These are phyloP conservation scores for Coemansia sp. DNA, from an alignment of 192 early-diverging fungal species.

Conservation along the genomic window DNA sequence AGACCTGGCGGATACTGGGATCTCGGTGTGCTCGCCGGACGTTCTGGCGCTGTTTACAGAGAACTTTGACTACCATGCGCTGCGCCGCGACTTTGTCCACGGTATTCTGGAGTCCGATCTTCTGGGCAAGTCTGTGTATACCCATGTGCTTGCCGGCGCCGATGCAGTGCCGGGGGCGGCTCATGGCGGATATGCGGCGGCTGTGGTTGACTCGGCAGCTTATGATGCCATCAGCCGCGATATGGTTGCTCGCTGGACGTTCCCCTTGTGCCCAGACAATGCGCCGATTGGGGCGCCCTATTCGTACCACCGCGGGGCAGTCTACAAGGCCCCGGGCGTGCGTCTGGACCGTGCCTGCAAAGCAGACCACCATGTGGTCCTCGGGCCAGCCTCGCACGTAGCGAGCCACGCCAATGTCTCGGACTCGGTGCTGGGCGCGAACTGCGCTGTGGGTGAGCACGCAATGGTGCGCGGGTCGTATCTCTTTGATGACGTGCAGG, in stretches of 20 bases:
- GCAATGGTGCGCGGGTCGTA: constrained; percentile 77
- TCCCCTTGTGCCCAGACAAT: constrained; percentile 88
- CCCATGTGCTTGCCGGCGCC: constrained; percentile 58
- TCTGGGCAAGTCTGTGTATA: constrained; percentile 79
- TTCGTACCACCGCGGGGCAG: constrained; percentile 66
- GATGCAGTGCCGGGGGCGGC: constrained; percentile 45
- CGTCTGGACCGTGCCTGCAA: constrained; percentile 58
- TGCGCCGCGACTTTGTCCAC: constrained; percentile 83
- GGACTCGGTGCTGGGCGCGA: constrained; percentile 79
- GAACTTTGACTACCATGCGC: constrained; percentile 95
- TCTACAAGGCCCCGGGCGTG: constrained; percentile 80
- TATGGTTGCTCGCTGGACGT: constrained; percentile 86
- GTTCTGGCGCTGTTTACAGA: constrained; percentile 89
- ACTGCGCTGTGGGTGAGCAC: constrained; percentile 73
- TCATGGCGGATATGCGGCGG: constrained; percentile 55
- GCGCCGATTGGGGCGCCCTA: constrained; percentile 68
- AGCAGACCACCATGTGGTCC: constrained; percentile 72
- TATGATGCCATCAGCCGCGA: constrained; percentile 72
- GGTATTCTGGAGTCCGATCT: constrained; percentile 87
- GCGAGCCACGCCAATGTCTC: constrained; percentile 64
- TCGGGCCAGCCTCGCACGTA: constrained; percentile 72
- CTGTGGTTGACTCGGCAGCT: constrained; percentile 55
- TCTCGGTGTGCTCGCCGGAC: constrained; percentile 91
- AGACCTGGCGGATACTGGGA: constrained; percentile 87
- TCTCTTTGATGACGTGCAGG: constrained; percentile 71